Evolutionary conservation across 2,329 filamentous ascomycete genomes (phyloP).

Genomic region (Fusarium sp.): DNA sequence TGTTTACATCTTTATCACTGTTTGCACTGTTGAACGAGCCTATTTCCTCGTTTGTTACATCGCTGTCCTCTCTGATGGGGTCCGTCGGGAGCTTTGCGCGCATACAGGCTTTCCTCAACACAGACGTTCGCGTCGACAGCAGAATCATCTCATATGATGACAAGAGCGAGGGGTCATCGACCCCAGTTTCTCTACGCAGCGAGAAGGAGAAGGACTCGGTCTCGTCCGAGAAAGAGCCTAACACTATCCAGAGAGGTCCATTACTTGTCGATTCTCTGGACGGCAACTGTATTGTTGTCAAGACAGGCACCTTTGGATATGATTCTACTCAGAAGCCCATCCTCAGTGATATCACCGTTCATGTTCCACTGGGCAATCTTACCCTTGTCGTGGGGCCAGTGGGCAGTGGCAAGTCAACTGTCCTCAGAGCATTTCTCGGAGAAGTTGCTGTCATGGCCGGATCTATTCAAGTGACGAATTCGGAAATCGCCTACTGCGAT

Average conservation of each 20-base stretch:
- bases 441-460: constrained; percentile 31
- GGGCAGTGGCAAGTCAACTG: constrained; percentile 49
- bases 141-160: neutral
- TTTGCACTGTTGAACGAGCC: constrained; percentile 24
- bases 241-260: neutral
- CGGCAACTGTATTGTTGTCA: neutral
- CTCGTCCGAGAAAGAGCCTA: neutral
- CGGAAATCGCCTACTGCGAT: constrained; percentile 35
- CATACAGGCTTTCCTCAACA: constrained; percentile 24
- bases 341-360: constrained; percentile 1
- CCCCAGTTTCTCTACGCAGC: neutral
- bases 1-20: constrained; percentile 30
- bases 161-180: neutral
- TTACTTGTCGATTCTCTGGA: neutral
- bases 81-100: constrained; percentile 28
- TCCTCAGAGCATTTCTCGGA: constrained; percentile 46
- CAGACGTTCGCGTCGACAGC: constrained; percentile 6
- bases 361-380: constrained; percentile 4
- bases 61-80: constrained; percentile 22
- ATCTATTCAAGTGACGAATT: neutral
- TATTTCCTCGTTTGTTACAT: constrained; percentile 19
- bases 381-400: constrained; percentile 47
- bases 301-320: constrained; percentile 18
- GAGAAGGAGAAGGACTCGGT: neutral
- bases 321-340: neutral